Base-by-base conservation (phyloP, 768 basidiomycete species). In the Macrolepiota albuminosa region DNA sequence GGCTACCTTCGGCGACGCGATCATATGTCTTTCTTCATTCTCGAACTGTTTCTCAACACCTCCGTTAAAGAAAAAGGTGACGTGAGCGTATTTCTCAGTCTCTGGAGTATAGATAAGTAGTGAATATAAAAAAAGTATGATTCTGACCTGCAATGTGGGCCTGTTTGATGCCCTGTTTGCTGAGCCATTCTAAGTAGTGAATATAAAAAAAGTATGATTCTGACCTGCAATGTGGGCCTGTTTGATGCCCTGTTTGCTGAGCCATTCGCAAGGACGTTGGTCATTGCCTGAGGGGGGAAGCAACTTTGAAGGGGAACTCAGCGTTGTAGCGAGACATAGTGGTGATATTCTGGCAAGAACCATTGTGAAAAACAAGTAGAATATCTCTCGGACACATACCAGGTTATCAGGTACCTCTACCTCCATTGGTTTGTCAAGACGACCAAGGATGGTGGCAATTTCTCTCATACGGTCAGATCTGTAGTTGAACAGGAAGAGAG, bases 21-120 rank as follows among this genome's bases (percentile, higher is more conserved):
- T 87, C 91, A 97, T 87, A 70, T 86, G 80, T 16, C 95, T 80
- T 65, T 91, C 89, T 70, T 97, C 95, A 37, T 77, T 72, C 14
- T 83, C 78, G 73, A 91, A 98, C 68, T 95, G 91, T 70, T 94
- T 91, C 78, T 97, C 95, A 33, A 94, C 86, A 58, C 95, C 95
- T 14, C 95, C 95, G 73, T 96, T 97, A 83, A 97, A 96, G 83
- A 96, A 97, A 81, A 97, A 96, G 0, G 95, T 98, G 57, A 98
- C 92, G 69, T 98, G 95, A 2, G 94, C 94, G 72, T 95, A 98
- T 75, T 98, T 96, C 72, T 96, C 95, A n/a, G 95, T 96, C 72
- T 97, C 95, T 83, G 68, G 3, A 31, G 18, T 13, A 1, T 33
- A 31, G 16, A 62, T 47, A 6, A 29, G 29, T 10, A 29, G 54